phyloP scores from a whole-genome alignment of 1,139 yeast genomes.

The Sugiyamaella paludigena region DNA sequence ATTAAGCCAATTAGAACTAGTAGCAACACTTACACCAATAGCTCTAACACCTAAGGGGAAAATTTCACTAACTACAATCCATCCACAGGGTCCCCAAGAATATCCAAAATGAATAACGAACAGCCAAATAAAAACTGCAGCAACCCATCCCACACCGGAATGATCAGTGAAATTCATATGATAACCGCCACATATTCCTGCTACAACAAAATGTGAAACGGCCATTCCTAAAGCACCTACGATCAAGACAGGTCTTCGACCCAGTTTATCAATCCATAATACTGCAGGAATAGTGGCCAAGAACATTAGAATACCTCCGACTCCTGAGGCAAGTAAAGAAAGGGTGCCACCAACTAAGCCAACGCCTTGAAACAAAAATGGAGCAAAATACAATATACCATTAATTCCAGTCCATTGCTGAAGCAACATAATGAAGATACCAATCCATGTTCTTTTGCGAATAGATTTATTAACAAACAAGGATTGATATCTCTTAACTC shows the following conservation, averaged over 20 bases:
- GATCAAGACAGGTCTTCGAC: constrained; percentile 50
- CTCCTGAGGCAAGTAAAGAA: constrained; percentile 50
- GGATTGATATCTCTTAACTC: constrained; percentile 18
- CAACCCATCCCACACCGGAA: constrained; percentile 14
- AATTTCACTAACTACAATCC: constrained; percentile 56
- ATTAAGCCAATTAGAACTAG: constrained; percentile 77
- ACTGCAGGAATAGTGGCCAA: constrained; percentile 46
- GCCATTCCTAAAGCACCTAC: constrained; percentile 45
- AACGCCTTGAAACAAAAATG: constrained; percentile 38
- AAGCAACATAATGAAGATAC: constrained; percentile 63
- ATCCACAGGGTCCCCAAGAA: constrained; percentile 64
- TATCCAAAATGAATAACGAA: constrained; percentile 58
- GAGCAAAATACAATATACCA: constrained; percentile 52
- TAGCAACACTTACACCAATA: constrained; percentile 52
- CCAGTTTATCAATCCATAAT: constrained; percentile 48
- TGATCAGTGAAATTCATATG: constrained; percentile 19
- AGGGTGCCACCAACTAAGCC: constrained; percentile 40
- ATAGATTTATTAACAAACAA: constrained; percentile 36
- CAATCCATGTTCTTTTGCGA: constrained; percentile 50
- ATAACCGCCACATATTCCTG: constrained; percentile 27
- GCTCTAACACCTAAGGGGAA: constrained; percentile 61
- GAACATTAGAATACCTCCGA: constrained; percentile 51
- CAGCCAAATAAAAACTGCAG: constrained; percentile 37
- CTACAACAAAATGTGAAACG: constrained; percentile 36
- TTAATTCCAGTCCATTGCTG: constrained; percentile 72